Evolutionary conservation across 441 rosid species (phyloP), one percentile per base, ranked within the genome.

Genomic region (Theobroma grandiflorum): DNA sequence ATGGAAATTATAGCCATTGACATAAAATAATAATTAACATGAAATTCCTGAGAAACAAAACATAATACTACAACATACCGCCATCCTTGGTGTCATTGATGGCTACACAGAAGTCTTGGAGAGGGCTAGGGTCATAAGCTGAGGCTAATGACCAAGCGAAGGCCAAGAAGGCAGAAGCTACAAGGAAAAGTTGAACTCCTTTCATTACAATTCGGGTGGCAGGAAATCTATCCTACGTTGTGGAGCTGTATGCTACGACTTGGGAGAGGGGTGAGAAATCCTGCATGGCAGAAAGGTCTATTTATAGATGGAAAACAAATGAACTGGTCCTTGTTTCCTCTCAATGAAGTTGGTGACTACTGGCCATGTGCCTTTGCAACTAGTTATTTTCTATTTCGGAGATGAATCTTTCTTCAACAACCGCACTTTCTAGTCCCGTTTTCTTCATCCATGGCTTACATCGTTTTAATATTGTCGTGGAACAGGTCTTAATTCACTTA

Each of bases 51-150:
- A 26, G 31, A 26, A 1, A 26, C 31, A 26, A 26, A 26, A 26
- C 31, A 1, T 26, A 26, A 26, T 26, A 26, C 31, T 26, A 26
- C 1, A 26, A 26, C 2, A 6, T 37, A 18, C 50, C 18, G 31
- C 52, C 76, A 58, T 58, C 16, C 8, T 50, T 9, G 31, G 82
- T 76, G 37, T 79, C 82, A 9, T 77, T 1, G 66, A 72, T 40
- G 5, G 64, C 86, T 0, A 84, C 81, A 37, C 86, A 84, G 38
- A 80, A 66, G 82, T 80, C 86, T 45, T 83, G 86, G 2, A 83
- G 79, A 16, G 81, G 83, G 61, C 76, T 67, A 3, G 81, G 87
- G 47, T 84, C 87, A 55, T 4, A 66, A 18, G 80, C 80, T 0
- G 66, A 55, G 45, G 52, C 77, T 0, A 55, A 47, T 3, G 57